phyloP scores from a whole-genome alignment of 768 basidiomycete species.

The Boletus sp. region DNA sequence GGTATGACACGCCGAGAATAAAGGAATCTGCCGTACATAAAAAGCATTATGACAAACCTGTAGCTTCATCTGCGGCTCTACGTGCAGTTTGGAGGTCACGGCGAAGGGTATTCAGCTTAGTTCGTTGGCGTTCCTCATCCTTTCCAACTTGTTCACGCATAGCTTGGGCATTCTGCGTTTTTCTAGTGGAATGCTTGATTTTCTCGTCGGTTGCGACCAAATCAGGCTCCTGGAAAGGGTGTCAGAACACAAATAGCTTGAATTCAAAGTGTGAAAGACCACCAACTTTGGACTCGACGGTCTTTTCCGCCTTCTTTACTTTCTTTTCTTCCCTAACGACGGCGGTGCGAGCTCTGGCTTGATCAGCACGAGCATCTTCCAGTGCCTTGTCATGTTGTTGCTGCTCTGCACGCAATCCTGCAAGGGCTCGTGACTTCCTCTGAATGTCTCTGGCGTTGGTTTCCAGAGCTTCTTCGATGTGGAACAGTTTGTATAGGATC shows the following conservation, averaged over 20 bases:
- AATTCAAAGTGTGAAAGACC: not conserved
- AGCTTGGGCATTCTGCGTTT: conserved; percentile 65
- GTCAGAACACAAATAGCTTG: not conserved
- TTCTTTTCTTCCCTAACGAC: conserved; percentile 83
- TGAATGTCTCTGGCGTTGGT: conserved; percentile 67
- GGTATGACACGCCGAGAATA: conserved; percentile 8
- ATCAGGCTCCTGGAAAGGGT: conserved; percentile 66
- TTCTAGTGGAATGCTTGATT: conserved; percentile 80
- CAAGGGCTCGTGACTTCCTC: conserved; percentile 68
- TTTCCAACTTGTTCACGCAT: conserved; percentile 61
- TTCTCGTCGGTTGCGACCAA: conserved; percentile 82
- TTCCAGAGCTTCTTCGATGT: conserved; percentile 83
- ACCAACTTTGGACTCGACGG: conserved; percentile 74
- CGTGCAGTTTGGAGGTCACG: conserved; percentile 66
- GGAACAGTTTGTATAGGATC: conserved; percentile 83
- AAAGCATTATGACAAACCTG: conserved; percentile 47
- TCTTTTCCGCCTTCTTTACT: conserved; percentile 89
- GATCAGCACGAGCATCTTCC: conserved; percentile 70
- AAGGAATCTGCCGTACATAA: not conserved
- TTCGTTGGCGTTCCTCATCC: conserved; percentile 50
- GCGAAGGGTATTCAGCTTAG: conserved; percentile 52
- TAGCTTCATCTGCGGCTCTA: conserved; percentile 70
- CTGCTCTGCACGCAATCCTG: conserved; percentile 66
- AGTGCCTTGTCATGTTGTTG: conserved; percentile 66
- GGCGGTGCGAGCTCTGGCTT: conserved; percentile 69